Evolutionary conservation across 129 eudicot genomes (phyloP), one percentile per base, ranked within the genome.

Genomic region (Scalesia atractyloides): DNA sequence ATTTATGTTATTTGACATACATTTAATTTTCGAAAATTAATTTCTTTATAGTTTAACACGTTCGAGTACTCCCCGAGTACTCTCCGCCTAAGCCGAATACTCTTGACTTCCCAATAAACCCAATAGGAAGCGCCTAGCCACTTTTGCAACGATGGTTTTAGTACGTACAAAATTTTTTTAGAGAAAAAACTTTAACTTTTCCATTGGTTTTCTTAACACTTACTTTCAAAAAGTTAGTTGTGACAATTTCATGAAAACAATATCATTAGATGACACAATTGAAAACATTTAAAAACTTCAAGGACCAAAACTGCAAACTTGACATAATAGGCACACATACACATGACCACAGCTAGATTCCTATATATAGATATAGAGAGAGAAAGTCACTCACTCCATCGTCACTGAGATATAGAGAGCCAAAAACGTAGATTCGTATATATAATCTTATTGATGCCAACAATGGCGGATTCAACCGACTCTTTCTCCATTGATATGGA

Each of bases 391-490:
- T 16, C 50, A 62, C 70, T 77, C 18, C 60, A 22, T 34, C 18
- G 44, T 34, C 18, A 56, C 69, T 77, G 66, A 62, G 36, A 30
- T 46, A 76, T 65, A 59, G 74, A 70, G 73, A 81, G 82, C 76
- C 81, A 73, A 62, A 67, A 48, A 56, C 80, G 82, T 72, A 70
- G 75, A 88, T 85, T 81, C 80, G 86, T 81, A 79, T 72, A n/a
- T n/a, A 71, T 78, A 83, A 81, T 70, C 83, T 18, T 37, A 33
- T 75, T 54, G 30, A 54, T n/a, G 7, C 81, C 81, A 77, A 70
- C 62, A 83, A 92, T 92, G 97, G 86, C 81, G 83, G 97, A 88
- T 81, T 88, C 94, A 49, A 82, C 83, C 82, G 93, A 92, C 73
- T 86, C 80, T 69, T 88, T 86, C 86, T 85, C 97, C 76, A 83